These are phyloP conservation scores for Flaveria linearis DNA, from an alignment of 129 eudicot species.

Conservation along the genomic window DNA sequence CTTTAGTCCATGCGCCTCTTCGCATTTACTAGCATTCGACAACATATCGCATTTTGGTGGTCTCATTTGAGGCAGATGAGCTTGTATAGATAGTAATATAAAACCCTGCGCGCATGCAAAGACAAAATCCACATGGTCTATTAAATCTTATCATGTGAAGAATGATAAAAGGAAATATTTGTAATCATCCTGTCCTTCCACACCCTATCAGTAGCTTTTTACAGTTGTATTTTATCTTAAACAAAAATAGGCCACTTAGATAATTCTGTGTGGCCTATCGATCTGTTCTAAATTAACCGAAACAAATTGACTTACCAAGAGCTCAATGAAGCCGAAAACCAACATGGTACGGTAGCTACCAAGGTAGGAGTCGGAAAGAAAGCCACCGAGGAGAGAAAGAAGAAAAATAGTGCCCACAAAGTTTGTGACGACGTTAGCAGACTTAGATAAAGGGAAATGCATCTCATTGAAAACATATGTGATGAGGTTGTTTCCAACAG, in stretches of 20 bases:
- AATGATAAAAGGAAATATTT: too few species aligned
- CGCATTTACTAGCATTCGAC: constrained; percentile 31
- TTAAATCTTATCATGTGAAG: neutral
- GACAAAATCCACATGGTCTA: neutral
- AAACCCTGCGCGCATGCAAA: constrained; percentile 81
- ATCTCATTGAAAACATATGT: constrained; percentile 81
- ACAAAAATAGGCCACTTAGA: too few species aligned
- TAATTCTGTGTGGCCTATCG: too few species aligned
- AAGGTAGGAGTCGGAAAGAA: constrained; percentile 77
- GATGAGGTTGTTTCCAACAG: constrained; percentile 78
- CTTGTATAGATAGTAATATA: constrained; percentile 81
- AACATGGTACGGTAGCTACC: constrained; percentile 82
- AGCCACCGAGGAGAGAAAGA: constrained; percentile 80
- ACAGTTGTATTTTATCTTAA: too few species aligned
- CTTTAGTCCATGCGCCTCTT: constrained; percentile 68
- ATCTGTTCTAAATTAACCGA: too few species aligned
- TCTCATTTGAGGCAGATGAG: constrained; percentile 71
- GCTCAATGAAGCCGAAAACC: constrained; percentile 73
- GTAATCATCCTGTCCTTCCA: too few species aligned
- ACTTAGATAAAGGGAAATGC: constrained; percentile 76
- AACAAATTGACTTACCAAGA: constrained; percentile 43
- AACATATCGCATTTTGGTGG: constrained; percentile 77
- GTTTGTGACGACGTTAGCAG: constrained; percentile 78
- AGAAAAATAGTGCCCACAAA: constrained; percentile 79
- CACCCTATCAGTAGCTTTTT: too few species aligned